phyloP scores from a whole-genome alignment of 1,139 yeast species.

The Lizanozyma gosingica region DNA sequence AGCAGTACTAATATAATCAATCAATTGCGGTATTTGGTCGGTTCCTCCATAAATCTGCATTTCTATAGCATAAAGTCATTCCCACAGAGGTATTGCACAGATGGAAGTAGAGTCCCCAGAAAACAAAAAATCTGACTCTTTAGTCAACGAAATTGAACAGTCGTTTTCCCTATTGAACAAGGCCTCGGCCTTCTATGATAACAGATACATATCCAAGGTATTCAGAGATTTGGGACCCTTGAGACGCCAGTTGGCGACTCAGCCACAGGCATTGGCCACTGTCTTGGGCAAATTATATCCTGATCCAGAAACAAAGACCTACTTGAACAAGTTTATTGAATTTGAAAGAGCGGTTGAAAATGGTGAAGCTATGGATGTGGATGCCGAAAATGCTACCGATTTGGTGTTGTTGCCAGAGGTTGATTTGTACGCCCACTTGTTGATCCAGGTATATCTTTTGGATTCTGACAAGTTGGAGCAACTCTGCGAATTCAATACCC shows the following conservation, averaged over 20 bases:
- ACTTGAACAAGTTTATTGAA: conserved; percentile 29
- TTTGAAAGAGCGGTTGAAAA: conserved; percentile 15
- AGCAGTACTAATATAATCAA: no score
- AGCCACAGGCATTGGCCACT: conserved; percentile 36
- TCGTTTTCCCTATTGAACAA: conserved; percentile 51
- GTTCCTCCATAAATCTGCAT: no score
- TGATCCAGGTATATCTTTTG: conserved; percentile 68
- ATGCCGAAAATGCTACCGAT: conserved; percentile 11
- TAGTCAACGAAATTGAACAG: conserved; percentile 39
- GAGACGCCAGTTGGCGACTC: conserved; percentile 51
- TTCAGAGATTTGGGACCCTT: conserved; percentile 74
- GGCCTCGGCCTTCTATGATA: conserved; percentile 73
- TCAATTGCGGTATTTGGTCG: no score
- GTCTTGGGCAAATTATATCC: conserved; percentile 51
- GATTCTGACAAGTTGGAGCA: conserved; percentile 47
- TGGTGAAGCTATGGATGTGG: conserved; percentile 13
- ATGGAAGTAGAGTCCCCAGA: no score
- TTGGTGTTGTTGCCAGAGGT: conserved; percentile 56
- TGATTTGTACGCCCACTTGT: conserved; percentile 70
- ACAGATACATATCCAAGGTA: conserved; percentile 79
- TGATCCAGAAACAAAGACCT: conserved; percentile 28
- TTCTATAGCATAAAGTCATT: no score
- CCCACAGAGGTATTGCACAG: no score
- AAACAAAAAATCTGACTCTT: no score
- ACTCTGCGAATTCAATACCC: conserved; percentile 43